Evolutionary conservation across 805 yeast genomes (phyloP), one percentile per base, ranked within the genome.

Genomic region (Brettanomyces bruxellensis): DNA sequence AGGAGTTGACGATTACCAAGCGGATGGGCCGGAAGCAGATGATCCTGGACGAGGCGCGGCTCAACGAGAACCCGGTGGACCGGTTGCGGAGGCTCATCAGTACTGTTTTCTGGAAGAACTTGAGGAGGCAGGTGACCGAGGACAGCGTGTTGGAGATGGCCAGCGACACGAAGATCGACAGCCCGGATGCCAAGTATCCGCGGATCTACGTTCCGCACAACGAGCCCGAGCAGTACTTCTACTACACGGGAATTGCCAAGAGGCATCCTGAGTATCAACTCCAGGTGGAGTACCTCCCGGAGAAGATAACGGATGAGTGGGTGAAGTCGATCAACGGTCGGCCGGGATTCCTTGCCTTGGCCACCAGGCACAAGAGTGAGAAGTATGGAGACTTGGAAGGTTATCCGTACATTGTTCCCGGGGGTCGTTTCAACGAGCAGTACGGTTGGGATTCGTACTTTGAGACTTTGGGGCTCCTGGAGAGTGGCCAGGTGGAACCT

Each of bases 391-490:
- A 61, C 47, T 49, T 60, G 38, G 69, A 75, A 37, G 87, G 89
- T 22, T 80, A 75, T 57, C 96, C 95, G 0, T 91, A 91, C 63
- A 85, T 87, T 14, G 98, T 91, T 24, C 99, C 99, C 1, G 99
- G 99, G 14, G 98, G 99, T 23, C 72, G 99, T 52, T 91, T 91
- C 66, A 93, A 93, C 67, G 99, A 91, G 66, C 75, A 89, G 48
- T 91, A 93, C 59, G 99, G 98, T 13, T 91, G 99, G 99, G 99
- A 91, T 63, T 88, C 96, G 2, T 91, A 93, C 60, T 86, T 93
- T 83, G 89, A 83, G 60, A 78, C 93, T 0, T 64, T 89, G 24
- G 99, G 98, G 1, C 70, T 93, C 38, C 62, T 93, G 25, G 73
- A 76, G 25, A 84, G 85, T 57, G 76, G 74, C 38, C 72, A 79